Evolutionary conservation across 2,329 filamentous ascomycete genomes (phyloP).

Genomic region (Penicillium sp.): DNA sequence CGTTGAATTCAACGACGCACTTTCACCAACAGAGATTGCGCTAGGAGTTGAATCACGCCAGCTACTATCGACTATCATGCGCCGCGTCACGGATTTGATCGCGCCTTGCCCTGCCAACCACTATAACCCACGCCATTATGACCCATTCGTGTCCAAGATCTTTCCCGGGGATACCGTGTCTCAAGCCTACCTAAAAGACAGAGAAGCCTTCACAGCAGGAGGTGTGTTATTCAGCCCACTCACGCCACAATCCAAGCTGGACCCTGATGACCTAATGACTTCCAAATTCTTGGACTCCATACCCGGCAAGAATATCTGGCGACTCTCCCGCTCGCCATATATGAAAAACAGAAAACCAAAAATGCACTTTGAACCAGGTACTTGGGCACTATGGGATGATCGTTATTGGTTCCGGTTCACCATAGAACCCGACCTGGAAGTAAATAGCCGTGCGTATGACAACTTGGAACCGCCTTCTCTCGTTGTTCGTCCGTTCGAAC

Average conservation of each 20-base stretch:
- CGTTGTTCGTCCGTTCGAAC: slow-evolving; percentile 41
- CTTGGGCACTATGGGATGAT: slow-evolving; percentile 49
- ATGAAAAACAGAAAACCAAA: slow-evolving; percentile 26
- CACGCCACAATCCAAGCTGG: neutral
- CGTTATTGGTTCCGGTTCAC: slow-evolving; percentile 52
- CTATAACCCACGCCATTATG: slow-evolving; percentile 43
- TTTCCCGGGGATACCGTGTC: slow-evolving; percentile 31
- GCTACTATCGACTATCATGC: slow-evolving; percentile 33
- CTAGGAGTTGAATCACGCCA: slow-evolving; percentile 8
- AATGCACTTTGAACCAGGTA: neutral
- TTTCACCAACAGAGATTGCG: slow-evolving; percentile 7
- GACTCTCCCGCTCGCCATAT: slow-evolving; percentile 37
- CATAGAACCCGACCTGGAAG: slow-evolving; percentile 19
- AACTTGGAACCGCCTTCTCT: neutral
- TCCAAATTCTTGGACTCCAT: neutral
- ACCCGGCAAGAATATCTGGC: slow-evolving; percentile 29
- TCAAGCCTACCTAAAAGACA: slow-evolving; percentile 19
- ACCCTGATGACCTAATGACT: neutral
- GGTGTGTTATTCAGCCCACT: slow-evolving; percentile 48
- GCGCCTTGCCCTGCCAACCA: slow-evolving; percentile 42
- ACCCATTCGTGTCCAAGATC: slow-evolving; percentile 37
- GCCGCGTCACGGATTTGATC: slow-evolving; percentile 47
- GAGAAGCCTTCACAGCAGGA: slow-evolving; percentile 46
- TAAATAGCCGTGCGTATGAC: too few species aligned
- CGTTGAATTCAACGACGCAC: slow-evolving; percentile 25